Base-by-base conservation (phyloP, 163 green algal species). In the Trebouxia gelatinosa region DNA sequence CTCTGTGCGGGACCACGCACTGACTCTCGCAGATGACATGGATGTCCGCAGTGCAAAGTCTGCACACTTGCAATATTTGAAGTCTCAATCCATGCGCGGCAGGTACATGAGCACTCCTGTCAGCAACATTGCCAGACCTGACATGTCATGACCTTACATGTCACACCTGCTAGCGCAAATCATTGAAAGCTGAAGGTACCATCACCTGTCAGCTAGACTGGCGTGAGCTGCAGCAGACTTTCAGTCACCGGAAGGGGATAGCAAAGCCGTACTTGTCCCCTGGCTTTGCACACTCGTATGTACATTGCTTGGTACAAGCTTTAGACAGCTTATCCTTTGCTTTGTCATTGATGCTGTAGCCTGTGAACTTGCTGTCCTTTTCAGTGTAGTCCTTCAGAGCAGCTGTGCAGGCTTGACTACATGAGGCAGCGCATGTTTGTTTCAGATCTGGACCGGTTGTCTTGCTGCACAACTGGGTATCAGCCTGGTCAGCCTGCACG, bases 201-300 rank as follows among this genome's bases (percentile, higher is more conserved):
- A n/a, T n/a, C n/a, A n/a, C n/a, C n/a, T n/a, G n/a, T n/a, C n/a
- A n/a, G n/a, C n/a, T n/a, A n/a, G n/a, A n/a, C n/a, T n/a, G n/a
- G n/a, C n/a, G n/a, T n/a, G n/a, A n/a, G n/a, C n/a, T n/a, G n/a
- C n/a, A n/a, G n/a, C n/a, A n/a, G n/a, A n/a, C n/a, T n/a, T n/a
- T n/a, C n/a, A n/a, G n/a, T n/a, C n/a, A 23, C 3, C 48, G 48
- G 26, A 28, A 59, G 48, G 68, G 68, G 21, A 76, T 76, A 23
- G 68, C 68, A 76, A 76, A 76, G 28, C 68, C 68, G 43, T 76
- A 61, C 31, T 76, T 59, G 28, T 76, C 46, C 3, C 68, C 68
- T 19, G 43, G 68, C 43, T 76, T 76, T 40, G 68, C 43, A 62
- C 68, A 76, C 28, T 76, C 40, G 43, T 76, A 76, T 38, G 40